Base-by-base conservation (phyloP, 2,329 filamentous ascomycete genomes). In the Colletotrichum australisinense region DNA sequence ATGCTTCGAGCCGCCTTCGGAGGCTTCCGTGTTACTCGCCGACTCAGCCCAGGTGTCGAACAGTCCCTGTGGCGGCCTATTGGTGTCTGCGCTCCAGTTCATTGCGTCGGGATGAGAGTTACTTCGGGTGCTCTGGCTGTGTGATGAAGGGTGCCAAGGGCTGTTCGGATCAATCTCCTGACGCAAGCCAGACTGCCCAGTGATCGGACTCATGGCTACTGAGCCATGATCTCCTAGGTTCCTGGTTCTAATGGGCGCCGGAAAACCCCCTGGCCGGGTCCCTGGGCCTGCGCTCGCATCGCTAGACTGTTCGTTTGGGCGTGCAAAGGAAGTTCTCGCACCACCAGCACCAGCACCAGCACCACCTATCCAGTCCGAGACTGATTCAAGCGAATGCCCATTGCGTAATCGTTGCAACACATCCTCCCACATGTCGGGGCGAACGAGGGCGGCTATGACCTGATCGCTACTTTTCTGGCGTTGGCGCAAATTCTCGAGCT, bases 401-500 rank as follows among this genome's bases (percentile, higher is more conserved):
- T 80, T 82, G 55, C 88, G 88, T 56, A 92, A 78, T 6, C 87
- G 86, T 24, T 83, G 81, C 67, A 92, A 75, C 2, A 92, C 86
- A 46, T 90, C 88, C 72, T 89, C 87, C 83, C 87, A 87, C 7
- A 87, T 79, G 6, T 88, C 86, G 2, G 88, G 83, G 12, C 84
- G 85, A 5, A 83, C 80, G 59, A 92, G 85, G 11, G 90, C 90
- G 4, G 86, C 82, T 32, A 92, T 82, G 62, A 92, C 86, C 35
- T 85, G 85, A 30, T 92, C 88, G 78, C 82, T 90, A 57, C 86
- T 86, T 26, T 85, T 86, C 77, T 91, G 88, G 55, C 88, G 86
- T 19, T 84, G 84, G 60, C 88, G 88, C 46, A 92, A 81, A 30
- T 81, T 81, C 66, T 92, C 90, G 73, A 92, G 90, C 77, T 92